These are phyloP conservation scores for Chlamydomonas applanata DNA, from an alignment of 139 green algal genomes.

Conservation along the genomic window DNA sequence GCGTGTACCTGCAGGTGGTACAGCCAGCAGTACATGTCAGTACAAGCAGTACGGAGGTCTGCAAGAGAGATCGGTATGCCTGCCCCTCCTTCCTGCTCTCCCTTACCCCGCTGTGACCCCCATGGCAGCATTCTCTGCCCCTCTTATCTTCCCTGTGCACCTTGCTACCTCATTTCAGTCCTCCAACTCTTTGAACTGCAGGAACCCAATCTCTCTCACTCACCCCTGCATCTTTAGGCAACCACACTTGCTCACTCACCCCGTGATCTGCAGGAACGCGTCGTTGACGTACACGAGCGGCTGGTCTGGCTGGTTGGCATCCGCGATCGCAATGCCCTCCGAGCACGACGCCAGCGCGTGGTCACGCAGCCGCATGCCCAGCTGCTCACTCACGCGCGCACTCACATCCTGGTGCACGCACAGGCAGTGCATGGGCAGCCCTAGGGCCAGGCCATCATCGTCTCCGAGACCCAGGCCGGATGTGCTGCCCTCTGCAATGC, in stretches of 20 bases:
- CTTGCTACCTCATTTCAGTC: background rate
- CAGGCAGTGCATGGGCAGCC: constrained; percentile 1
- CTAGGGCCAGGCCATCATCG: too few relatives aligned
- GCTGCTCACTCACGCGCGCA: background rate
- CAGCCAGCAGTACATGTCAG: too few relatives aligned
- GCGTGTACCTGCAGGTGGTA: too few relatives aligned
- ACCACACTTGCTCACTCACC: constrained; percentile 70
- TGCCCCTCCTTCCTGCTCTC: too few relatives aligned
- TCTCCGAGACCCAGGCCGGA: too few relatives aligned
- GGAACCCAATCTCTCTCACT: background rate
- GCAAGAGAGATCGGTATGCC: too few relatives aligned
- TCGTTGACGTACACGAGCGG: constrained; percentile 88
- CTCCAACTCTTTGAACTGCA: too few relatives aligned
- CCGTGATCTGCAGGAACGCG: constrained; percentile 83
- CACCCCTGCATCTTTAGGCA: constrained; percentile 53
- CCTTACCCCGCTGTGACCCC: too few relatives aligned
- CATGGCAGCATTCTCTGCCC: background rate
- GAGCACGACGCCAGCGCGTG: constrained; percentile 3
- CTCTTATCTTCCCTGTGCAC: background rate
- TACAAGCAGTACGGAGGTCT: too few relatives aligned
- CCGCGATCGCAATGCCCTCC: constrained; percentile 67
- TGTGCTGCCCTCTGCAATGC: too few relatives aligned
- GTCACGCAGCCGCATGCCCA: background rate
- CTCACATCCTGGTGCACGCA: constrained; percentile 10
- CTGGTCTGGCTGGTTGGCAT: constrained; percentile 78